Percentiles rank a stretch among this genome's conserved stretches.
Conservation (phyloP, 1,284 basidiomycete species). For the Sparassis latifolia region DNA sequence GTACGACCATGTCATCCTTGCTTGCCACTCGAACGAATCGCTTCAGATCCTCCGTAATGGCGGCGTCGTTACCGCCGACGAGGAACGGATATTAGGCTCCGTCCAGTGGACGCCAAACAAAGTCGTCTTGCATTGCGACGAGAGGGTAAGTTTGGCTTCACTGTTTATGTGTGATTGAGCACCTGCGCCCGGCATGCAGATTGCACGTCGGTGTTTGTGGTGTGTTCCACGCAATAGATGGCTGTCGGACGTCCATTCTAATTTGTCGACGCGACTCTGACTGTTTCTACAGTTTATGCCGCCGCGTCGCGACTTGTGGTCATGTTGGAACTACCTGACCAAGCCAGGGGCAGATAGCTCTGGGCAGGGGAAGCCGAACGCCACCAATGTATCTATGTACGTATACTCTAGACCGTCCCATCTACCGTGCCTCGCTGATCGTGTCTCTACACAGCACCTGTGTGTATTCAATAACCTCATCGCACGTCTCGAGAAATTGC, state of each 20-base stretch:
- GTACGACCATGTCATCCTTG: constrained; percentile 77
- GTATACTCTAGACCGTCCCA: too few relatives aligned
- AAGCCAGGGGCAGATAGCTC: constrained; percentile 34
- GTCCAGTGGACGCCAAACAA: constrained; percentile 71
- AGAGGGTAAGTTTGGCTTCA: constrained; percentile 36
- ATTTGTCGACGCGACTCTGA: neutral
- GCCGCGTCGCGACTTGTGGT: constrained; percentile 51
- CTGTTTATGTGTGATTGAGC: too few relatives aligned
- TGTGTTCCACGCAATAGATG: too few relatives aligned
- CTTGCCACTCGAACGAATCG: constrained; percentile 69
- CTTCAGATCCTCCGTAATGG: constrained; percentile 54
- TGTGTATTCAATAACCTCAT: too few relatives aligned
- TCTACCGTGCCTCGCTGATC: too few relatives aligned
- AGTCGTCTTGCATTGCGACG: constrained; percentile 66
- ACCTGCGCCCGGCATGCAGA: too few relatives aligned
- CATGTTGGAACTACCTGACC: constrained; percentile 74
- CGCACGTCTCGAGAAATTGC: too few relatives aligned
- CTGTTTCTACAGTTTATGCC: constrained; percentile 59
- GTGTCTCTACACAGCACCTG: too few relatives aligned
- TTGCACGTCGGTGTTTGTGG: neutral
- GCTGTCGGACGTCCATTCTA: neutral
- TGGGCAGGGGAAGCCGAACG: constrained; percentile 39
- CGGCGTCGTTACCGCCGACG: constrained; percentile 42
- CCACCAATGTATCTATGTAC: constrained; percentile 60
- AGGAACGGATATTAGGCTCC: constrained; percentile 49